A percentile compares a stretch with the other conserved stretches of the same genome.
Conservation (phyloP, 768 basidiomycete species). For the Mycena crocata region DNA sequence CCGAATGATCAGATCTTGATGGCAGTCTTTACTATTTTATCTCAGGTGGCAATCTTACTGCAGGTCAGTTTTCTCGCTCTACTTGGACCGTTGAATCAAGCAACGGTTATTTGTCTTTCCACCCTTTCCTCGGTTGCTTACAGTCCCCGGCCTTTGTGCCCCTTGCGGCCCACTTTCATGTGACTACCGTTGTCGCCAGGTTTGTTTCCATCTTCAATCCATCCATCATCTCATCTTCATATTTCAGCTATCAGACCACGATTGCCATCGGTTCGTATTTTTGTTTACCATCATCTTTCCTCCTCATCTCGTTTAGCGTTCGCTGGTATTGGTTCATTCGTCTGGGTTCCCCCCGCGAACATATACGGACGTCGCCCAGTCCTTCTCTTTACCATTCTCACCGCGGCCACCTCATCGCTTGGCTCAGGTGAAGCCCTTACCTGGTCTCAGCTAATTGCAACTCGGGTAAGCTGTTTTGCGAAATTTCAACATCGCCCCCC, state of each 20-base stretch:
- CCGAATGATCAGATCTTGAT: too few species aligned
- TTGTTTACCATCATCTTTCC: background rate
- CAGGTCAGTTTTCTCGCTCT: slow-evolving; percentile 33
- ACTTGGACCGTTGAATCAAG: slow-evolving; percentile 25
- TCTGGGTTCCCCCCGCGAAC: slow-evolving; percentile 37
- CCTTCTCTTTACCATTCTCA: slow-evolving; percentile 31
- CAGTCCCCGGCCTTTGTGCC: slow-evolving; percentile 18
- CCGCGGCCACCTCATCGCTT: slow-evolving; percentile 33
- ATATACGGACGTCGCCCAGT: slow-evolving; percentile 36
- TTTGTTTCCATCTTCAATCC: background rate
- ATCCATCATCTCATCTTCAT: background rate
- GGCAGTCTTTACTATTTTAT: too few species aligned
- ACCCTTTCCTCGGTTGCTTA: too few species aligned
- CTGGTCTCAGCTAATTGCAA: slow-evolving; percentile 32
- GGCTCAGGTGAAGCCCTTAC: slow-evolving; percentile 29
- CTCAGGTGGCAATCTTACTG: slow-evolving; percentile 52
- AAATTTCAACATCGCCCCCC: background rate
- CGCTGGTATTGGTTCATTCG: slow-evolving; percentile 33
- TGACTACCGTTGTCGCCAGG: slow-evolving; percentile 25
- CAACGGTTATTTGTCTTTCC: slow-evolving; percentile 4
- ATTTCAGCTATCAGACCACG: slow-evolving; percentile 22
- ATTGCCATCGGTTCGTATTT: background rate
- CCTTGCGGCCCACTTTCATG: slow-evolving; percentile 24
- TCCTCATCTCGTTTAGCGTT: slow-evolving; percentile 19
- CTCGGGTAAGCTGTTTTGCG: slow-evolving; percentile 7